These are phyloP conservation scores for Linum tenue DNA, from an alignment of 345 rosid genomes.

Conservation along the genomic window DNA sequence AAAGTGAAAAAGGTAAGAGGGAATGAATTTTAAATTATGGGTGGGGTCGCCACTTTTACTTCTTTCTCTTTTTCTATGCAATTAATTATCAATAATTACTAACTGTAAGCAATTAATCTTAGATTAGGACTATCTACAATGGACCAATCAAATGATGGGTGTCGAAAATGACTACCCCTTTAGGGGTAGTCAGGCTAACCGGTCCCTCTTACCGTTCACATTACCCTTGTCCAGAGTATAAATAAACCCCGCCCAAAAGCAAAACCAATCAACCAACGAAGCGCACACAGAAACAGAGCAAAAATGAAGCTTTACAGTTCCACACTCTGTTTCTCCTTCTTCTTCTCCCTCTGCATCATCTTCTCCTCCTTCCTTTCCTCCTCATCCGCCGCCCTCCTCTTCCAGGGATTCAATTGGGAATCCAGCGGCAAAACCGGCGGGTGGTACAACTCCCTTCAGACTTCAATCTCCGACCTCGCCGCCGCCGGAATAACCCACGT, in stretches of 20 bases:
- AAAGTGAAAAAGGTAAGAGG: too few species aligned
- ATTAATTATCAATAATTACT: too few species aligned
- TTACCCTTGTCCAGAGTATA: background rate
- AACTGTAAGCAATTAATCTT: too few species aligned
- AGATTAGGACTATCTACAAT: too few species aligned
- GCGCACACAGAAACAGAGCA: background rate
- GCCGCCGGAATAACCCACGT: slow-evolving; percentile 70
- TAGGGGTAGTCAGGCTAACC: too few species aligned
- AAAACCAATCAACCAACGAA: background rate
- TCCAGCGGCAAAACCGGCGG: slow-evolving; percentile 61
- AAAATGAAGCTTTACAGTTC: background rate
- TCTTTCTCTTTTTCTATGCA: too few species aligned
- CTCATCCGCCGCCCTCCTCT: slow-evolving; percentile 37
- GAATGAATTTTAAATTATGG: too few species aligned
- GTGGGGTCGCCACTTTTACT: too few species aligned
- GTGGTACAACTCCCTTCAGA: slow-evolving; percentile 67
- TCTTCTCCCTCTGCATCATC: slow-evolving; percentile 10
- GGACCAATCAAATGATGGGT: too few species aligned
- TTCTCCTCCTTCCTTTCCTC: slow-evolving; percentile 31
- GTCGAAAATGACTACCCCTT: too few species aligned
- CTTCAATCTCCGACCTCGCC: slow-evolving; percentile 42
- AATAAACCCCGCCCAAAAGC: background rate
- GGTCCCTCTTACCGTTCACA: too few species aligned
- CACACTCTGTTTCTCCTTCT: slow-evolving; percentile 17
- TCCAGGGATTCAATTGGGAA: slow-evolving; percentile 96